Conservation (phyloP, 202 grass and related monocot genomes). For the Alloteropsis angusta region DNA sequence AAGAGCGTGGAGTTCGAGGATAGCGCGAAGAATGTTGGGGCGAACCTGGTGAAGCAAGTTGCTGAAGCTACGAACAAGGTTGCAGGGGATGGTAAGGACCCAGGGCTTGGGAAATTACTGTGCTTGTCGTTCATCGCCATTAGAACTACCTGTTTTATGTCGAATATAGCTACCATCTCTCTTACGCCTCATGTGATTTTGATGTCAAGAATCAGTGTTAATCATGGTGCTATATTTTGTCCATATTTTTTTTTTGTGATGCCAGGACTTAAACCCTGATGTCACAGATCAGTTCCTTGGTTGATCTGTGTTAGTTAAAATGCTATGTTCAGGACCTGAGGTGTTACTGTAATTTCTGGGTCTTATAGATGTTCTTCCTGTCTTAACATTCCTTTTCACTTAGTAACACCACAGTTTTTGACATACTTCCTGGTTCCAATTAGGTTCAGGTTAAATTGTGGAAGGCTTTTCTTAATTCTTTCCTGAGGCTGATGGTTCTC, state of each 20-base stretch:
- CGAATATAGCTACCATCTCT: not conserved
- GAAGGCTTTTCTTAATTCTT: not conserved
- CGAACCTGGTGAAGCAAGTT: constrained; percentile 87
- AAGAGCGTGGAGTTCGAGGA: constrained; percentile 89
- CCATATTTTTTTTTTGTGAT: not conserved
- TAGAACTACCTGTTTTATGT: not conserved
- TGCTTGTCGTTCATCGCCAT: not conserved
- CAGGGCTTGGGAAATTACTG: not conserved
- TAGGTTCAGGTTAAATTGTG: not conserved
- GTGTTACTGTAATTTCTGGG: not conserved
- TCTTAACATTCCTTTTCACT: not conserved
- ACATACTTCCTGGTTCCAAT: not conserved
- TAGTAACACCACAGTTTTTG: not conserved
- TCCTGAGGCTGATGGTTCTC: not conserved
- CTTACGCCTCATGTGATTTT: not conserved
- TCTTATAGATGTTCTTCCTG: not conserved
- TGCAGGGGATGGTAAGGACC: constrained; percentile 76
- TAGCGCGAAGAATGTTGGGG: constrained; percentile 75
- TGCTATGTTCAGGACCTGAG: not conserved
- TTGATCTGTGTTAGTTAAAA: not conserved
- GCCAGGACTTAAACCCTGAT: not conserved
- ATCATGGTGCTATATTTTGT: not conserved
- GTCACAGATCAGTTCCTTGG: not conserved
- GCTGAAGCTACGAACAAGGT: constrained; percentile 76
- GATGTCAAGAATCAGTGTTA: not conserved